Base-by-base conservation (phyloP, 306 rosid species). In the Castanea sativa region DNA sequence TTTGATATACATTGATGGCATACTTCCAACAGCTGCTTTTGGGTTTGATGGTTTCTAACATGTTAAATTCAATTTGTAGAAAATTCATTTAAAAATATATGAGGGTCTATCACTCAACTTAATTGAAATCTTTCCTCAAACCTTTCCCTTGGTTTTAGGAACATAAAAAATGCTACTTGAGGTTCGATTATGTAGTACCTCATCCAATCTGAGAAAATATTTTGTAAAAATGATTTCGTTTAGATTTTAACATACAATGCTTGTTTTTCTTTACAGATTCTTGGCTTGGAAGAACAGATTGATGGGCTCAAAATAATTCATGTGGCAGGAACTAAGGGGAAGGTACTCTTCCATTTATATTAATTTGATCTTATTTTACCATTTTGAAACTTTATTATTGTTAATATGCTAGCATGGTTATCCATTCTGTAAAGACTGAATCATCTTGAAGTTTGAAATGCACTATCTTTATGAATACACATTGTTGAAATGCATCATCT, bases 321-420 rank as follows among this genome's bases (percentile, higher is more conserved):
- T 55, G 95, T 92, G 65, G 95, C 95, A 30, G 97, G 97, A 76
- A 92, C 97, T 32, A 92, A 90, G 88, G 97, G 97, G 73, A 92
- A 92, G 97, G 97, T 90, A 82, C 64, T 69, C 52, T 71, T 68
- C 72, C 55, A 29, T 4, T 69, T 56, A 55, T 68, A 59, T 53
- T 55, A 51, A 49, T 67, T 19, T 30, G 43, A 64, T n/a, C 51
- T 3, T 9, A 10, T 27, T 67, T 33, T 14, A 67, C 43, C 33
- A 67, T 7, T 67, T 33, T 67, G 7, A 55, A 75, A 73, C 51
- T 32, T 52, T 38, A 55, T 43, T 65, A 65, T 72, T 58, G 27
- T 38, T 73, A 64, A 23, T 11, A 64, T 30, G 21, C 18, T 30
- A 30, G 15, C 38, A 64, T 64, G 13, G 21, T 53, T 71, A 33